Conservation (phyloP, 1,284 basidiomycete genomes). For the Stereum hirsutum region DNA sequence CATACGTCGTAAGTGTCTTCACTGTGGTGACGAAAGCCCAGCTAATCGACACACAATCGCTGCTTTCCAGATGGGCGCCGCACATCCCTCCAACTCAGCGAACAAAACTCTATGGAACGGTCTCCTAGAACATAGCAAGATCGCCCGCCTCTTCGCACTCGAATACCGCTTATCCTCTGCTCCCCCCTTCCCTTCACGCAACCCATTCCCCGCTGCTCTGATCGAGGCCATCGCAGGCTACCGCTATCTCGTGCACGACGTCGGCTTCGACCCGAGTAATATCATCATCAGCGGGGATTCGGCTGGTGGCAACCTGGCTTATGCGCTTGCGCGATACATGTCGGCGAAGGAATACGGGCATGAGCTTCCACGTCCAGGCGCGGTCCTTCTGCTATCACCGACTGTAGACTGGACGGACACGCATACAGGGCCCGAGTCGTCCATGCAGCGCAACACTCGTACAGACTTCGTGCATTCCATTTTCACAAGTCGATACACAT, state of each 20-base stretch:
- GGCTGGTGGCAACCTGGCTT: slow-evolving; percentile 42
- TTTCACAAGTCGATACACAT: slow-evolving; percentile 19
- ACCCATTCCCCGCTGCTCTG: slow-evolving; percentile 38
- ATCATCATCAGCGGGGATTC: slow-evolving; percentile 45
- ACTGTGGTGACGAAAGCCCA: not conserved
- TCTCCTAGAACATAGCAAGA: slow-evolving; percentile 13
- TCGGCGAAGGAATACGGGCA: slow-evolving; percentile 11
- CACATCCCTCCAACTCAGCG: not conserved
- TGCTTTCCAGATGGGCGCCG: slow-evolving; percentile 7
- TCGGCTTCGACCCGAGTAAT: slow-evolving; percentile 30
- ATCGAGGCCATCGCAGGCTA: slow-evolving; percentile 38
- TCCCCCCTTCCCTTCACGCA: slow-evolving; percentile 14
- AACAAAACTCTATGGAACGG: slow-evolving; percentile 4
- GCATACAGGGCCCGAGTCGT: slow-evolving; percentile 23
- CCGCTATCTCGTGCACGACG: slow-evolving; percentile 27
- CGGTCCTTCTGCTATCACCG: slow-evolving; percentile 45
- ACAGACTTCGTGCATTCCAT: slow-evolving; percentile 32
- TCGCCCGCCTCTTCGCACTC: slow-evolving; percentile 22
- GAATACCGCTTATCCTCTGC: slow-evolving; percentile 24
- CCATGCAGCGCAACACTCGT: slow-evolving; percentile 19
- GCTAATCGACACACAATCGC: not conserved
- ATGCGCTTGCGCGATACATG: slow-evolving; percentile 27
- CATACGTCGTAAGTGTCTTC: slow-evolving; percentile 11
- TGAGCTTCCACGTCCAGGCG: slow-evolving; percentile 36
- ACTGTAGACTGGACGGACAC: slow-evolving; percentile 43